A percentile compares a stretch with the other conserved stretches of the same genome.
phyloP scores from a whole-genome alignment of 495 filamentous ascomycete genomes.

The Darksidea phi region DNA sequence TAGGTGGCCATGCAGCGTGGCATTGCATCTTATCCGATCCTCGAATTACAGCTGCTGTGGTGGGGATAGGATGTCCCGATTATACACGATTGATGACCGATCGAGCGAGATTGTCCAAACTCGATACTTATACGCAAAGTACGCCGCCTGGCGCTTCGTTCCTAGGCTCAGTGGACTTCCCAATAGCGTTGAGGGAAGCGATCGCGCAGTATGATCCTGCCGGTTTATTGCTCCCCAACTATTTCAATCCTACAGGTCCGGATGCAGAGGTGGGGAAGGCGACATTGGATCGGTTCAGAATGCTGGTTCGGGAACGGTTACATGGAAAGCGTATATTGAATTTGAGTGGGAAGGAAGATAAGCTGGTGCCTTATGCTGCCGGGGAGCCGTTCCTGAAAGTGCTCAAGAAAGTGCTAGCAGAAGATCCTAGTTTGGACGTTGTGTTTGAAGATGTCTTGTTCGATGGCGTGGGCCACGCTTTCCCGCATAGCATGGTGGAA shows the following conservation, averaged over 20 bases:
- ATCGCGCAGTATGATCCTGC: conserved; percentile 68
- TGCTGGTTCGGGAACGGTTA: conserved; percentile 55
- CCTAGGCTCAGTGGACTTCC: conserved; percentile 74
- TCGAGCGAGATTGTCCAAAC: conserved; percentile 71
- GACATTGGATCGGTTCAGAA: conserved; percentile 35
- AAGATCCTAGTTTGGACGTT: conserved; percentile 48
- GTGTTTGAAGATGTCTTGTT: conserved; percentile 73
- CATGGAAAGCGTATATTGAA: conserved; percentile 74
- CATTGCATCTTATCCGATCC: conserved; percentile 74
- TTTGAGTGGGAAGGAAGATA: conserved; percentile 73
- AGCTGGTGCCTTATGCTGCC: conserved; percentile 76
- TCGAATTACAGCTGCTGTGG: conserved; percentile 69
- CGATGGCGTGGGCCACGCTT: conserved; percentile 68
- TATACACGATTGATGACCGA: conserved; percentile 75
- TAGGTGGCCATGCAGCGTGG: conserved; percentile 90
- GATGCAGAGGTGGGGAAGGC: conserved; percentile 38
- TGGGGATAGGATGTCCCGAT: conserved; percentile 88
- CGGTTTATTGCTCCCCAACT: conserved; percentile 39
- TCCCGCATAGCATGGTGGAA: conserved; percentile 67
- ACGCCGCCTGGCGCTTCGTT: conserved; percentile 62
- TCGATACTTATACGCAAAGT: conserved; percentile 57
- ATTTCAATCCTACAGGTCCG: conserved; percentile 1
- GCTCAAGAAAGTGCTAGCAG: conserved; percentile 60
- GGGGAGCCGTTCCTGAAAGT: conserved; percentile 67
- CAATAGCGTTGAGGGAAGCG: conserved; percentile 59